Base-by-base conservation (phyloP, 345 rosid species). In the Eutrema yunnanense region DNA sequence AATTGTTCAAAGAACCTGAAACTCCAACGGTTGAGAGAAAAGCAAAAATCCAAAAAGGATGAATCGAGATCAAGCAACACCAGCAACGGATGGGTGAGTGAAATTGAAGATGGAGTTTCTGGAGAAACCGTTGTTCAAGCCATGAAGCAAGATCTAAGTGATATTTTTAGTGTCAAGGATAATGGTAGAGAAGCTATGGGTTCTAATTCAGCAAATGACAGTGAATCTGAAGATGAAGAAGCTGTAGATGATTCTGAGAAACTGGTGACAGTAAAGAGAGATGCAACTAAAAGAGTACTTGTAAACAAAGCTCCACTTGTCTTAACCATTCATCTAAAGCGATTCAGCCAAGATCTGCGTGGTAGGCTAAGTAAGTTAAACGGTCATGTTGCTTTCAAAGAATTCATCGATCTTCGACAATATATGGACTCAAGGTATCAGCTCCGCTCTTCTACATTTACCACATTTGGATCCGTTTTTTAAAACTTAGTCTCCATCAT, bases 291-390 rank as follows among this genome's bases (percentile, higher is more conserved):
- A 80, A 86, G 91, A 73, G 88, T 88, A 66, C 89, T 85, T 52
- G 71, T 96, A 65, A 80, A 82, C 78, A 90, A 89, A 79, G 87
- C 86, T 3, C 99, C 99, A 7, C 89, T 89, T 43, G 79, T 92
- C 44, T 76, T 96, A 65, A 92, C 96, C 42, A 79, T 96, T 73
- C 99, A 96, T 84, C 81, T 96, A 70, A 96, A 96, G 65, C 86
- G 99, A 79, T 96, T 96, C 78, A 85, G 86, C 83, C 99, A 96
- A 81, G 99, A 92, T 79, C 78, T 82, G 49, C 98, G 95, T 38
- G 99, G 99, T 75, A 91, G 96, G 60, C 77, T 90, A 71, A 90
- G 85, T 84, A 96, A 96, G 86, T 81, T 96, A 82, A 90, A 83
- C 33, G 99, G 99, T 36, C 96, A 87, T 81, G 92, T 96, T 70